A percentile compares a stretch with the other conserved stretches of the same genome.
phyloP scores from a whole-genome alignment of 2,329 filamentous ascomycete genomes.

The Lomentospora prolificans region DNA sequence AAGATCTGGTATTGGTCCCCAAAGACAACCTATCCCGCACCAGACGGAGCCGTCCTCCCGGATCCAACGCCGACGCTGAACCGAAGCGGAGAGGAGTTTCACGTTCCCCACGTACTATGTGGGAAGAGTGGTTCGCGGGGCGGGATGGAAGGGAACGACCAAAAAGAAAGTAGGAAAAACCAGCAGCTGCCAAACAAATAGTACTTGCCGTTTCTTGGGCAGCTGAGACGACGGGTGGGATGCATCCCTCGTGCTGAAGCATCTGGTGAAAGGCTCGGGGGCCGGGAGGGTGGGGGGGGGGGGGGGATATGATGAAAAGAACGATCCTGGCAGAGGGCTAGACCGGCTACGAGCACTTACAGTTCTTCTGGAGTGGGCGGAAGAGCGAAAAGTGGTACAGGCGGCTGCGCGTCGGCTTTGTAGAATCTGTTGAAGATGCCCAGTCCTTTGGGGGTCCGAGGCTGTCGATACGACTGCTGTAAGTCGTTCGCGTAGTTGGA shows the following conservation, averaged over 20 bases:
- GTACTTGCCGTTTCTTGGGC: not conserved
- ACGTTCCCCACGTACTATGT: not conserved
- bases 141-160: not conserved
- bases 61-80: not conserved
- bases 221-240: not conserved
- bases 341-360: not conserved
- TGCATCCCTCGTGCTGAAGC: too few species aligned
- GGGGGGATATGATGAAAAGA: too few species aligned
- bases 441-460: not conserved
- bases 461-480: not conserved
- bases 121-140: not conserved
- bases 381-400: not conserved
- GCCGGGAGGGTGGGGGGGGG: too few species aligned
- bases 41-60: not conserved
- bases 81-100: not conserved
- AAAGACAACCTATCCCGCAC: too few species aligned
- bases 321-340: too few species aligned
- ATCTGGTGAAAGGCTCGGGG: too few species aligned
- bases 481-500: not conserved
- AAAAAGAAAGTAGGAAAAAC: conserved; percentile 8
- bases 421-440: not conserved
- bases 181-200: too few species aligned
- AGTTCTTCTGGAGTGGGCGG: not conserved
- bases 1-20: too few species aligned
- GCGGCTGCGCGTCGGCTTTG: not conserved